These are phyloP conservation scores for Diaporthe ilicicola DNA, from an alignment of 2,329 filamentous ascomycete genomes.

Conservation along the genomic window DNA sequence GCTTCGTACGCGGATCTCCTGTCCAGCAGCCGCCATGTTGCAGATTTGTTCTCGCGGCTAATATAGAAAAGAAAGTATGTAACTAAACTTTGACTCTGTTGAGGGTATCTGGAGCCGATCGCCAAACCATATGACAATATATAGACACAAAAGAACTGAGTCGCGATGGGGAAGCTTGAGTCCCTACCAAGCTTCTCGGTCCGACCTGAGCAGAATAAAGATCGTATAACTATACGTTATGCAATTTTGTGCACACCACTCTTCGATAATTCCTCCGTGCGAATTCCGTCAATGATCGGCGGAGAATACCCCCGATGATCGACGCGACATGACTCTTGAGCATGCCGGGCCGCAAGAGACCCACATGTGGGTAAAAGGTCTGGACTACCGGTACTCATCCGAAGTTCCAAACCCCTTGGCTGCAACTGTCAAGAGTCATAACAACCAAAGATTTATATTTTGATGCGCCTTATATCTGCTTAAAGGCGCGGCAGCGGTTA, in stretches of 20 bases:
- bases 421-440: not conserved
- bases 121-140: not conserved
- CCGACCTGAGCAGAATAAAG: not conserved
- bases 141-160: not conserved
- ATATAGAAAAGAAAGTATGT: not conserved
- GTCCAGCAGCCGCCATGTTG: slow-evolving; percentile 8
- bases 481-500: no score
- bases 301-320: not conserved
- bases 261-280: not conserved
- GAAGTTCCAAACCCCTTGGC: not conserved
- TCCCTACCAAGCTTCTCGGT: not conserved
- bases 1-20: not conserved
- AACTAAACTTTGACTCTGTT: not conserved
- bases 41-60: not conserved
- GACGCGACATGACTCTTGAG: not conserved
- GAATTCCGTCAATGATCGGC: not conserved
- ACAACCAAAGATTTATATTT: not conserved
- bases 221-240: not conserved
- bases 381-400: not conserved
- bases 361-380: not conserved
- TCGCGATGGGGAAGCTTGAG: not conserved
- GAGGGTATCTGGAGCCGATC: not conserved
- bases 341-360: not conserved
- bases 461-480: no score
- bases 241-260: not conserved